Percentiles rank a stretch among this genome's conserved stretches.
Evolutionary conservation across 1,284 basidiomycete genomes (phyloP).

Genomic region (Trichosporon inkin): DNA sequence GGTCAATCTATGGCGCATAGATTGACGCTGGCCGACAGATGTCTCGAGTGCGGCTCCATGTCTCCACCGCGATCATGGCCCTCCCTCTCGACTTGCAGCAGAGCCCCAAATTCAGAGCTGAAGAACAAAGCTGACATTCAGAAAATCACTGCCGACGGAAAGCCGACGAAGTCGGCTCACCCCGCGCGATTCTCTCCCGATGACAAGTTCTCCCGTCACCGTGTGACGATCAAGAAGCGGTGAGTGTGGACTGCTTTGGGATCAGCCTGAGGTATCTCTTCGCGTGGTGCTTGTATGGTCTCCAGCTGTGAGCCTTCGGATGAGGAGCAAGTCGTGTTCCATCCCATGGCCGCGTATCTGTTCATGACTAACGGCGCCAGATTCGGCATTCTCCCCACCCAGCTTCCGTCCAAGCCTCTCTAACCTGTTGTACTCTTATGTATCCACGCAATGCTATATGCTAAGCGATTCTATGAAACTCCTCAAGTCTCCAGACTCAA

Average conservation of each 20-base stretch:
- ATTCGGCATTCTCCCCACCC: constrained; percentile 79
- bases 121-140: constrained; percentile 46
- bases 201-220: constrained; percentile 94
- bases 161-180: constrained; percentile 87
- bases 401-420: constrained; percentile 81
- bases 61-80: too few species aligned
- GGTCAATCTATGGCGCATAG: too few species aligned
- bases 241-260: constrained; percentile 44
- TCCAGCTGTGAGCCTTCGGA: not conserved
- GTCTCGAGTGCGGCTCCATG: too few species aligned
- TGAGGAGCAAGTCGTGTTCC: not conserved
- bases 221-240: constrained; percentile 90
- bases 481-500: not conserved
- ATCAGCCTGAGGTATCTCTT: not conserved
- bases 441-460: constrained; percentile 8
- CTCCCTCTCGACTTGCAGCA: too few species aligned
- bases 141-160: constrained; percentile 77
- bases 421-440: constrained; percentile 49
- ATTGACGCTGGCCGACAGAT: too few species aligned
- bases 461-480: constrained; percentile 6
- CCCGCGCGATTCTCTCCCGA: constrained; percentile 95
- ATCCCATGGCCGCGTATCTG: not conserved
- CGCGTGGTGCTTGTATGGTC: not conserved
- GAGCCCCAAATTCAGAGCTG: too few species aligned
- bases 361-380: constrained; percentile 19